Conservation (phyloP, 306 rosid species). For the Medicago truncatula region MtrunA17r5.0-ANR NC_053047.1:37061501-37062000, state of each 20-base stretch:
- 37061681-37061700: conserved; percentile 67
- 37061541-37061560: conserved; percentile 61
- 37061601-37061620: conserved; percentile 16
- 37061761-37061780: conserved; percentile 54
- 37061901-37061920: no score
- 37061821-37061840: no score
- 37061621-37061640: conserved; percentile 9
- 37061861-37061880: no score
- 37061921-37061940: no score
- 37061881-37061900: no score
- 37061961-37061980: no score
- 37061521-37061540: conserved; percentile 3
- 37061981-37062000: no score
- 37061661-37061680: conserved; percentile 57
- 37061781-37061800: no score
- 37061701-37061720: conserved; percentile 41
- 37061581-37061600: conserved; percentile 29
- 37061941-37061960: neutral
- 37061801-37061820: no score
- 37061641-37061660: conserved; percentile 52
- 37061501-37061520: conserved; percentile 4
- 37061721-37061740: conserved; percentile 38
- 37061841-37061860: no score
- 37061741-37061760: conserved; percentile 53
- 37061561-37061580: conserved; percentile 41